Base-by-base conservation (phyloP, 2,329 filamentous ascomycete genomes). In the Cryphonectria parasitica region DNA sequence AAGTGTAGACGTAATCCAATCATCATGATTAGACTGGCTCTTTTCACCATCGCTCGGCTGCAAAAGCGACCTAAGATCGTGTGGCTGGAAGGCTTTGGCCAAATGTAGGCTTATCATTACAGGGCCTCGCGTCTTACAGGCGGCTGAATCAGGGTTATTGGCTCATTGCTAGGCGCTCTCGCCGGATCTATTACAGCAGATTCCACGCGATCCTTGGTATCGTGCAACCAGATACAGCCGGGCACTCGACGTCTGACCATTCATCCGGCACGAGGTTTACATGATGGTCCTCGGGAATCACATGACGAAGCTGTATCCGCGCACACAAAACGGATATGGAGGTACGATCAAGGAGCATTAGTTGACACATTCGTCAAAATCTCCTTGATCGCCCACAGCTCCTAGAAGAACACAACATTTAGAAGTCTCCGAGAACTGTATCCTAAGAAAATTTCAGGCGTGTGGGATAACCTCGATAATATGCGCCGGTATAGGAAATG, bases 91-190 rank as follows among this genome's bases (percentile, higher is more conserved):
- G 61, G 61, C 39, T 25, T 31, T 5, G 39, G 45, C n/a, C 63
- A 66, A 10, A 36, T n/a, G 43, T 49, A 43, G 63, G 43, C 45
- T 63, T 58, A 28, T 28, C 25, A 45, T 64, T n/a, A 45, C 22
- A 39, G 25, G 54, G 31, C 36, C 7, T 63, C 22, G 19, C 25
- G 69, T 63, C 60, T 15, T 54, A 71, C 69, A 65, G 11, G 62
- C 49, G 43, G 54, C 61, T 66, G 43, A 41, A 58, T 52, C 43
- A 66, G 45, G 41, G 25, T 7, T 25, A 28, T 17, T 56, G 25
- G n/a, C 15, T 31, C 39, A 22, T 28, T n/a, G 61, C 31, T 15
- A 64, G 61, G 61, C n/a, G 25, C 25, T 31, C 25, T 58, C 41
- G 61, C 19, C 61, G 17, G 25, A 19, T n/a, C n/a, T 28, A 28